Conservation (phyloP, 768 basidiomycete genomes). For the Russula compacta region DNA sequence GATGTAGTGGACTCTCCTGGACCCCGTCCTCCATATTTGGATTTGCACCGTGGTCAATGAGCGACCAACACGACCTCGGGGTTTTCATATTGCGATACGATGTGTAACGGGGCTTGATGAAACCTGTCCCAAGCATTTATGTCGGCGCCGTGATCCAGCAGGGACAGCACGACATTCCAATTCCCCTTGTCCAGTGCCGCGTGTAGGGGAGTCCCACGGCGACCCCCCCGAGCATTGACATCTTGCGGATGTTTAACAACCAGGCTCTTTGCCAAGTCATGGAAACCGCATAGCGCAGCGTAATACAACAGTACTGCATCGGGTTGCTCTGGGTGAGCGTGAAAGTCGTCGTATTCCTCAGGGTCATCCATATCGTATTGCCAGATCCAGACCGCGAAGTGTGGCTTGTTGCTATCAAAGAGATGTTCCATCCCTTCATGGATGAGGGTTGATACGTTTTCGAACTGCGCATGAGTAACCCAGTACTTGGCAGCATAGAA, state of each 20-base stretch:
- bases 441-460: too few species aligned
- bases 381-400: too few species aligned
- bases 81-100: background rate
- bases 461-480: too few species aligned
- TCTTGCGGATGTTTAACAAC: background rate
- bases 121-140: background rate
- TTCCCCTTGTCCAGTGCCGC: background rate
- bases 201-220: background rate
- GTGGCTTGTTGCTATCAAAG: too few species aligned
- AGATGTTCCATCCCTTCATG: too few species aligned
- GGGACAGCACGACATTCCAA: background rate
- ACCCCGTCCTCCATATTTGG: accelerated
- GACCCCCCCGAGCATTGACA: background rate
- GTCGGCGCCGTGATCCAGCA: background rate
- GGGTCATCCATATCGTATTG: background rate
- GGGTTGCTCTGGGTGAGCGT: background rate
- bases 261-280: background rate
- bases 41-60: background rate
- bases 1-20: background rate
- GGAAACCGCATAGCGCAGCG: background rate
- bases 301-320: background rate
- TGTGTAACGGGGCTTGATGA: background rate
- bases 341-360: background rate
- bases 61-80: background rate
- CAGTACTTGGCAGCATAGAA: too few species aligned